Evolutionary conservation across 2,329 filamentous ascomycete species (phyloP).

Genomic region (Fusarium dlaminii): DNA sequence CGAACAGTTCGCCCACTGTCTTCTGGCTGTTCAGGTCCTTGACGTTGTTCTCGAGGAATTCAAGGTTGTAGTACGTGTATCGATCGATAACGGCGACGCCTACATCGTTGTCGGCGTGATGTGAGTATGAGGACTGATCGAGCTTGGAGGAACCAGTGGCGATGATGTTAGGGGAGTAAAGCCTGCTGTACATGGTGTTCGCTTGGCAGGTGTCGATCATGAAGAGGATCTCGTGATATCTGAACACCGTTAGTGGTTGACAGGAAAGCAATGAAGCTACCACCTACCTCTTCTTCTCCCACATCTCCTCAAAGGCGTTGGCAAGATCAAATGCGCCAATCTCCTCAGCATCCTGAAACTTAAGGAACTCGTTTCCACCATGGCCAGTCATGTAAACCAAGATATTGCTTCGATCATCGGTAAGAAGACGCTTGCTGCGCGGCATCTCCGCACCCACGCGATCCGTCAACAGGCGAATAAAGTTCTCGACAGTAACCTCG

Average conservation of each 20-base stretch:
- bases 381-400: constrained; percentile 99
- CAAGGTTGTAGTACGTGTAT: constrained; percentile 98
- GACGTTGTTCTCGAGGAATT: constrained; percentile 93
- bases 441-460: constrained; percentile 95
- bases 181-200: constrained; percentile 98
- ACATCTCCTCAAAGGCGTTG: constrained; percentile 99
- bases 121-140: constrained; percentile 95
- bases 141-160: constrained; percentile 96
- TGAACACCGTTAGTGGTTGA: constrained; percentile 44
- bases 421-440: constrained; percentile 90
- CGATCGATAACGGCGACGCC: constrained; percentile 98
- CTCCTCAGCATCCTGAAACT: constrained; percentile 98
- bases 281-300: constrained; percentile 92
- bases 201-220: constrained; percentile 99
- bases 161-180: constrained; percentile 98
- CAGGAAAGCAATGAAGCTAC: constrained; percentile 24
- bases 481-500: constrained; percentile 98
- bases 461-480: constrained; percentile 94
- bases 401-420: constrained; percentile 95
- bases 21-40: constrained; percentile 86
- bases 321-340: constrained; percentile 96
- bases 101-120: constrained; percentile 97
- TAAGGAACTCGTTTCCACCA: constrained; percentile 96
- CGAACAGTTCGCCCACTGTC: constrained; percentile 92
- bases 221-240: constrained; percentile 96